Evolutionary conservation across 2,329 filamentous ascomycete species (phyloP).

Genomic region (Trichoderma afroharzianum): DNA sequence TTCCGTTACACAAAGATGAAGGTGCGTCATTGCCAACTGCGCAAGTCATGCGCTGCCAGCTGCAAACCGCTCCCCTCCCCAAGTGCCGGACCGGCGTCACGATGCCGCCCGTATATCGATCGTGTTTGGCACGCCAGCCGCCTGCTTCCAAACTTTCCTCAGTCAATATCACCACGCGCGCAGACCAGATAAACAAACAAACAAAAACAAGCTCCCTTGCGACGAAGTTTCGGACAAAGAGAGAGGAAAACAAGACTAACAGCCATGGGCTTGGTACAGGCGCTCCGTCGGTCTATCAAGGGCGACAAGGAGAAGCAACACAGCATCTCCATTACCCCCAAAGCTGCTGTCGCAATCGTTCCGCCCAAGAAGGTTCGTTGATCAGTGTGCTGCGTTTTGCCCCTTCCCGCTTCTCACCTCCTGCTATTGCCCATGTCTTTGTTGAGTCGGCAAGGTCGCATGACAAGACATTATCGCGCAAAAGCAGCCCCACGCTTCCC

Average conservation of each 20-base stretch:
- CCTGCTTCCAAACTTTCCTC: background rate
- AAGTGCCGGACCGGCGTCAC: slow-evolving; percentile 10
- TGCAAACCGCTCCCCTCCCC: slow-evolving; percentile 20
- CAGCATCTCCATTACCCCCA: slow-evolving; percentile 69
- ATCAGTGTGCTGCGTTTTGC: background rate
- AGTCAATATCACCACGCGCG: background rate
- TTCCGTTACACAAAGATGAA: slow-evolving; percentile 34
- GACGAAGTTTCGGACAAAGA: slow-evolving; percentile 7
- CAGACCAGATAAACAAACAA: background rate
- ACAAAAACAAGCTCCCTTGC: background rate
- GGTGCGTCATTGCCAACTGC: slow-evolving; percentile 29
- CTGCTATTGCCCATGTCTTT: background rate
- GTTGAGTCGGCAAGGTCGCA: slow-evolving; percentile 12
- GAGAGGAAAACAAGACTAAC: slow-evolving; percentile 34
- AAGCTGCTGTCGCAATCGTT: slow-evolving; percentile 82
- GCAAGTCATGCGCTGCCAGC: slow-evolving; percentile 20
- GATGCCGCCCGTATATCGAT: slow-evolving; percentile 4
- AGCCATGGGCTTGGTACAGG: slow-evolving; percentile 52
- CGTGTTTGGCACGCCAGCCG: slow-evolving; percentile 1
- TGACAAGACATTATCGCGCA: slow-evolving; percentile 10
- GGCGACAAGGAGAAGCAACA: slow-evolving; percentile 77
- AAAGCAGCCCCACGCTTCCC: background rate
- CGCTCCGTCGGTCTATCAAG: slow-evolving; percentile 84
- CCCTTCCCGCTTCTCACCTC: background rate
- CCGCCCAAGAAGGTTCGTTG: slow-evolving; percentile 85